A percentile compares a stretch with the other conserved stretches of the same genome.
Evolutionary conservation across 257 asterid genomes (phyloP).

Genomic region (Solanum habrochaites): DNA sequence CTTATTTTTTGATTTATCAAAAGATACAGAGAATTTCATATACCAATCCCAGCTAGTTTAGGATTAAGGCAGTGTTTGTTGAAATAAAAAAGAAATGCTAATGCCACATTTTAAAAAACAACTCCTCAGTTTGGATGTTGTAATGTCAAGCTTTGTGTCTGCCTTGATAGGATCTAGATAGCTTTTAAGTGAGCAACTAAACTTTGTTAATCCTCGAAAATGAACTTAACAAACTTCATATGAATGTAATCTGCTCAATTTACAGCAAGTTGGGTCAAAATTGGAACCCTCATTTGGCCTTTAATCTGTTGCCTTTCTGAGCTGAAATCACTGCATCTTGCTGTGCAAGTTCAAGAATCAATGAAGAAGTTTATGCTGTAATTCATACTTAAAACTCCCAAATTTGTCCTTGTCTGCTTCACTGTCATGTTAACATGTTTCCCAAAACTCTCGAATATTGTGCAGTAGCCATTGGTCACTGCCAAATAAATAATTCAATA

Average conservation of each 20-base stretch:
- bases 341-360: background rate
- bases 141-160: background rate
- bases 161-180: background rate
- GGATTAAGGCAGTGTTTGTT: background rate
- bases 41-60: background rate
- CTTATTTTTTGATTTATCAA: background rate
- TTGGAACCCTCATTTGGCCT: background rate
- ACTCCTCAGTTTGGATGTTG: background rate
- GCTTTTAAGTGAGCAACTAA: background rate
- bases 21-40: background rate
- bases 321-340: background rate
- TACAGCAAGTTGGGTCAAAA: background rate
- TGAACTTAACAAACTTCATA: background rate
- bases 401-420: background rate
- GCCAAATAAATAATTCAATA: background rate
- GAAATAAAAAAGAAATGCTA: background rate
- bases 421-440: background rate
- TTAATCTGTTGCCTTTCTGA: background rate
- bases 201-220: background rate
- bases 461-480: background rate
- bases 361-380: background rate
- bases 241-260: background rate
- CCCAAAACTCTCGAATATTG: background rate
- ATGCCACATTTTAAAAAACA: background rate
- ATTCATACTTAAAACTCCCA: background rate